Evolutionary conservation across 176 grass and related monocot species (phyloP).

Genomic region (Carex littledalei): DNA sequence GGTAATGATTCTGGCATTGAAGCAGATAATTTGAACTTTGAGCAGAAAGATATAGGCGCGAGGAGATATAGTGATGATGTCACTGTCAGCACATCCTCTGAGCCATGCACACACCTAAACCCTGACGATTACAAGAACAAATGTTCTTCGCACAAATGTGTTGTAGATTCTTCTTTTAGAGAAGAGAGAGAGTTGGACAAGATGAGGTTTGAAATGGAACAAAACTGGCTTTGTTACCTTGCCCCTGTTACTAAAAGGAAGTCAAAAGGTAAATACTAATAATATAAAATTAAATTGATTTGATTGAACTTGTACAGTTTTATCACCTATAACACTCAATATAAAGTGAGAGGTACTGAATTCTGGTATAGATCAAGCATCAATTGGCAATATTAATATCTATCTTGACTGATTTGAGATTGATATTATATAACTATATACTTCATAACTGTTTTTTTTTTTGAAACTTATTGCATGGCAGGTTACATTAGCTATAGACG

Average conservation of each 20-base stretch:
- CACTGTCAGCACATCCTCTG: neutral
- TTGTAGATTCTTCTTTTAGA: slow-evolving; percentile 19
- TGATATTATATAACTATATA: neutral
- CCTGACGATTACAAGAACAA: neutral
- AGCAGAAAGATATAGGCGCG: slow-evolving; percentile 14
- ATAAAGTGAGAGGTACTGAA: neutral
- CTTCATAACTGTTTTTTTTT: neutral
- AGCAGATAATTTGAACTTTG: slow-evolving; percentile 11
- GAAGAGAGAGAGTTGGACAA: slow-evolving; percentile 30
- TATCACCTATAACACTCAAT: neutral
- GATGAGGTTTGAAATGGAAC: slow-evolving; percentile 71
- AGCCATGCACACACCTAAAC: neutral
- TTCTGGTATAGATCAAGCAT: neutral
- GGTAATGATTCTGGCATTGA: slow-evolving; percentile 33
- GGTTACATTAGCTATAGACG: slow-evolving; percentile 77
- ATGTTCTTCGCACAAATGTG: neutral
- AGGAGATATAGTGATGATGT: slow-evolving; percentile 31
- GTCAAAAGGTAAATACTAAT: slow-evolving; percentile 29
- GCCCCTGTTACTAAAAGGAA: slow-evolving; percentile 32
- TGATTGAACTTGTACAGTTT: neutral
- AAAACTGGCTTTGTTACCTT: slow-evolving; percentile 59
- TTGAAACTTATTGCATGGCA: neutral
- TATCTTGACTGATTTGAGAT: neutral
- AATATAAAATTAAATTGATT: neutral
- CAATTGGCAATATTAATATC: neutral